Conservation (phyloP, 2,329 filamentous ascomycete species). For the Alternaria conjuncta region DNA sequence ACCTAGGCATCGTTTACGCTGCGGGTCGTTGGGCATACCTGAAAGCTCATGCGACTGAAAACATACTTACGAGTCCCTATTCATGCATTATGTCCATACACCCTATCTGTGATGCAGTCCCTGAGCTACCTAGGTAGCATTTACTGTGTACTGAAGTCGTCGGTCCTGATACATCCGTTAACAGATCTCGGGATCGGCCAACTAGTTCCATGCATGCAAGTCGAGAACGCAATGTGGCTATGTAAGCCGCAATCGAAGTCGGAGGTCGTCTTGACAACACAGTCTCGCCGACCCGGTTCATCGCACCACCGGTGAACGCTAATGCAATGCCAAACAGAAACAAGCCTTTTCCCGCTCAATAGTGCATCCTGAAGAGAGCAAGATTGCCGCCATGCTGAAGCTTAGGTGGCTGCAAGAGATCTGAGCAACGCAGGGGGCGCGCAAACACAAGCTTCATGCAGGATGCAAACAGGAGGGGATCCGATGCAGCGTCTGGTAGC, state of each 20-base stretch:
- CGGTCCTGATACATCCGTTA: not conserved
- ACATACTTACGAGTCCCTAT: not conserved
- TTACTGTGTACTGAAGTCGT: not conserved
- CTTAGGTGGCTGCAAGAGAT: not conserved
- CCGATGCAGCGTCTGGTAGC: not conserved
- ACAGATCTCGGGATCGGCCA: not conserved
- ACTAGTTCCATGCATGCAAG: not conserved
- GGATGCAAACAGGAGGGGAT: not conserved
- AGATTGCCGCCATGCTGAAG: not conserved
- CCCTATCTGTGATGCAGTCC: not conserved
- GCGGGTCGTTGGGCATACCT: not conserved
- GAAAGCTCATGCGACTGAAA: not conserved
- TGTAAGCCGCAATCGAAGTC: not conserved
- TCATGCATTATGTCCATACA: not conserved
- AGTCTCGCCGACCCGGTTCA: not conserved
- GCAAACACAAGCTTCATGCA: not conserved
- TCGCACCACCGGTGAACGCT: not conserved
- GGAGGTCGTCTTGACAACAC: not conserved
- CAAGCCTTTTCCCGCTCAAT: not conserved
- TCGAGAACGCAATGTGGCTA: not conserved
- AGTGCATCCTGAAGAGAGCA: not conserved
- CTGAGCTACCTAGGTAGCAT: not conserved
- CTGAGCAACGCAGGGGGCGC: not conserved
- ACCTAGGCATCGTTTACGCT: not conserved
- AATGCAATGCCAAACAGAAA: not conserved